Percentiles rank a stretch among this genome's conserved stretches.
These are phyloP conservation scores for Scleromitrula shiraiana DNA, from an alignment of 2,329 filamentous ascomycete genomes.

Conservation along the genomic window DNA sequence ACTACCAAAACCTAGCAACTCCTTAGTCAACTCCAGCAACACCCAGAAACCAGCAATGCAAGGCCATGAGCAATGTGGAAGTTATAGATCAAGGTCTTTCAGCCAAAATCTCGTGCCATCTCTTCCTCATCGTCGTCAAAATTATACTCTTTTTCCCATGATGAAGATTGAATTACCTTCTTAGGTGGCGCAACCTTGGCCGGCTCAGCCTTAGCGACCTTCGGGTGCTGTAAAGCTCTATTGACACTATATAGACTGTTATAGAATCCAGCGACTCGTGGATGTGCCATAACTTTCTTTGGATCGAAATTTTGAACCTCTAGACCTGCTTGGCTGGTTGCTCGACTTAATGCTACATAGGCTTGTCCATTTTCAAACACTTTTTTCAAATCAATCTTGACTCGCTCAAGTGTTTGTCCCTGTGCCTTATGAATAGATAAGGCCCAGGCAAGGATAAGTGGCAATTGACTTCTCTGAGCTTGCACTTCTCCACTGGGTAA, in stretches of 20 bases:
- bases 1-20: neutral
- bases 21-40: neutral
- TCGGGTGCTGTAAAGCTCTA: conserved; percentile 32
- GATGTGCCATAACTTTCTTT: conserved; percentile 88
- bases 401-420: conserved; percentile 78
- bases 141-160: neutral
- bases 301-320: conserved; percentile 87
- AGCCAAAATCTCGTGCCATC: neutral
- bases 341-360: conserved; percentile 91
- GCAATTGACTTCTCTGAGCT: conserved; percentile 73
- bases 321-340: conserved; percentile 76
- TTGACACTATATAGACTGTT: conserved; percentile 70
- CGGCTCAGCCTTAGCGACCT: conserved; percentile 16
- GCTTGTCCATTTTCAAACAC: conserved; percentile 98
- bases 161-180: neutral
- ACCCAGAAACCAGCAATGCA: too few relatives aligned
- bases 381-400: conserved; percentile 85
- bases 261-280: conserved; percentile 80
- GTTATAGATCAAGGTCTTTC: neutral
- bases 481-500: conserved; percentile 92
- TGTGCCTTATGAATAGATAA: conserved; percentile 97
- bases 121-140: neutral
- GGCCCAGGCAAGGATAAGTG: conserved; percentile 92
- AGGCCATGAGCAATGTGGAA: too few relatives aligned
- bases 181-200: neutral